Evolutionary conservation across 1,284 basidiomycete species (phyloP).

Genomic region (Takashimella tepidaria): DNA sequence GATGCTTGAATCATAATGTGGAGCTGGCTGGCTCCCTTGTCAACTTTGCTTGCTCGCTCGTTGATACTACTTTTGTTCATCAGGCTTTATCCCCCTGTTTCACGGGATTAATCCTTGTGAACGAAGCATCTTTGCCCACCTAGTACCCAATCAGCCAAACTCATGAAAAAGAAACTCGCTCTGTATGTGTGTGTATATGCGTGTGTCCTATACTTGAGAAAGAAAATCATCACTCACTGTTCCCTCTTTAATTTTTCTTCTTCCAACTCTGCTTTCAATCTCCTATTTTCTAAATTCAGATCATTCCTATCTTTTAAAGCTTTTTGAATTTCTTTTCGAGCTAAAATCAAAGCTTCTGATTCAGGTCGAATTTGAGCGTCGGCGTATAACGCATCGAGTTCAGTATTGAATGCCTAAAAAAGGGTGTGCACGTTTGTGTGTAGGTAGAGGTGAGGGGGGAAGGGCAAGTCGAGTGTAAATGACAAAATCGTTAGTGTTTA

Average conservation of each 20-base stretch:
- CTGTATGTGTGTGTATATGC: conserved; percentile 8
- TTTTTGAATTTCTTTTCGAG: conserved; percentile 64
- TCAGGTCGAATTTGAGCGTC: conserved; percentile 65
- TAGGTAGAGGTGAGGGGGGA: too few species aligned
- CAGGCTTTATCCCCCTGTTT: neutral
- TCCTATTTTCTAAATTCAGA: conserved; percentile 69
- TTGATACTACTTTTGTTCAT: neutral
- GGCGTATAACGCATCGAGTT: conserved; percentile 80
- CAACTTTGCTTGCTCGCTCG: too few species aligned
- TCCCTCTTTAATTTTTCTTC: conserved; percentile 69
- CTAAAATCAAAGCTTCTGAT: conserved; percentile 68
- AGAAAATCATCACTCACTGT: conserved; percentile 55
- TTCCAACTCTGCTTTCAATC: conserved; percentile 63
- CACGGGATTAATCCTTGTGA: conserved; percentile 54
- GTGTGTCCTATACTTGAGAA: neutral
- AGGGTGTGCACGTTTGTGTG: too few species aligned
- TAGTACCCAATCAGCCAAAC: conserved; percentile 30
- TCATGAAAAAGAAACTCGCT: conserved; percentile 15
- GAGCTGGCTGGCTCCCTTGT: too few species aligned
- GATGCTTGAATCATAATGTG: too few species aligned
- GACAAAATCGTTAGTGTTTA: too few species aligned
- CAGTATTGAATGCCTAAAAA: conserved; percentile 83
- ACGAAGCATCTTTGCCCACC: conserved; percentile 62
- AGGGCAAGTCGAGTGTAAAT: conserved; percentile 1
- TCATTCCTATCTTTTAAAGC: conserved; percentile 71